Evolutionary conservation across 805 yeast species (phyloP).

Genomic region (Wickerhamiella sorbophila): DNA sequence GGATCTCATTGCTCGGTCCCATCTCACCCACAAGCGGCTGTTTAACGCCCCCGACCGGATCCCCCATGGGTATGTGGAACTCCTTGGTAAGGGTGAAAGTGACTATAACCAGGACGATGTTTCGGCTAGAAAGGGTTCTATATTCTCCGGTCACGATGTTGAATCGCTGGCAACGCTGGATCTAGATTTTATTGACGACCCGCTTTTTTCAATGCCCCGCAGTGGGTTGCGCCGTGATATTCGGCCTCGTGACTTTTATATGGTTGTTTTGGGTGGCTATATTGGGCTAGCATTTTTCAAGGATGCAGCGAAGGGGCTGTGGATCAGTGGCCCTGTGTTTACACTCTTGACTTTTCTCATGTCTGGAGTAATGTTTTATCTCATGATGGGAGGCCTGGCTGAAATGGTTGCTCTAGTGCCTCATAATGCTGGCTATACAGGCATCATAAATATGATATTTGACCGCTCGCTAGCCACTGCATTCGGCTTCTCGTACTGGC

Average conservation of each 20-base stretch:
- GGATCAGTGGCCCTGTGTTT: slow-evolving; percentile 14
- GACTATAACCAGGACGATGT: background rate
- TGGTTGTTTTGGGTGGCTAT: slow-evolving; percentile 7
- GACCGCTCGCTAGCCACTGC: slow-evolving; percentile 45
- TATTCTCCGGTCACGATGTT: background rate
- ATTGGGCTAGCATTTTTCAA: slow-evolving; percentile 7
- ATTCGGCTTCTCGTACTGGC: slow-evolving; percentile 35
- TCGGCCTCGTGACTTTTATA: background rate
- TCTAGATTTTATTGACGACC: background rate
- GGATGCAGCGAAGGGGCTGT: slow-evolving; percentile 6
- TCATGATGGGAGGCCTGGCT: slow-evolving; percentile 22
- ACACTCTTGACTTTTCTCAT: slow-evolving; percentile 7
- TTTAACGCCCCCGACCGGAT: slow-evolving; percentile 4
- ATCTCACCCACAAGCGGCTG: slow-evolving; percentile 6
- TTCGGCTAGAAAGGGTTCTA: background rate
- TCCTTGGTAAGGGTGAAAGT: slow-evolving; percentile 5
- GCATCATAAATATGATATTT: slow-evolving; percentile 44
- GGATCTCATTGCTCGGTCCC: slow-evolving; percentile 13
- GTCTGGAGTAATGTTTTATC: slow-evolving; percentile 4
- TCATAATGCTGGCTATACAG: slow-evolving; percentile 48
- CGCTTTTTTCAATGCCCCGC: background rate
- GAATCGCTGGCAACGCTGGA: slow-evolving; percentile 1
- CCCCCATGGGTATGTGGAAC: slow-evolving; percentile 4
- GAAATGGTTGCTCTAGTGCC: slow-evolving; percentile 41
- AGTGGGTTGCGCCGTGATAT: slow-evolving; percentile 1